phyloP scores from a whole-genome alignment of 148 eudicot species.

The Pouteria glomerata region DNA sequence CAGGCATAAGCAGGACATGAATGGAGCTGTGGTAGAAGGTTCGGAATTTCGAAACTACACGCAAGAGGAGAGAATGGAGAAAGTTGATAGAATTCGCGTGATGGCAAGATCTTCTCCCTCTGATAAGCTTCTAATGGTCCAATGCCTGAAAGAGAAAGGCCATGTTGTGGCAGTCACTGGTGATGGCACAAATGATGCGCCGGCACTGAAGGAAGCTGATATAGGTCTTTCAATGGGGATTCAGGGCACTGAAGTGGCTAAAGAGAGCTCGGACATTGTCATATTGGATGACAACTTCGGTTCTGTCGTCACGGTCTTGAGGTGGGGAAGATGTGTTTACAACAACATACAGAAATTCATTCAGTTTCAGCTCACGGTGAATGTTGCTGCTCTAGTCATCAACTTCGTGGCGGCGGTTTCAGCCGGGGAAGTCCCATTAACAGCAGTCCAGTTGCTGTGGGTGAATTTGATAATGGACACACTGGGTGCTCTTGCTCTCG shows the following conservation, averaged over 20 bases:
- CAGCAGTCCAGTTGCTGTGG: conserved; percentile 17
- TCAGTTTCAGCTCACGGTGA: conserved; percentile 17
- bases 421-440: conserved; percentile 11
- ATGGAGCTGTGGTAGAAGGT: conserved; percentile 12
- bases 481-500: conserved; percentile 21
- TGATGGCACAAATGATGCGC: conserved; percentile 19
- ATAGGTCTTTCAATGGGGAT: conserved; percentile 24
- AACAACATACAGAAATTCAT: conserved; percentile 14
- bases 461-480: conserved; percentile 19
- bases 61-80: conserved; percentile 10
- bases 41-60: conserved; percentile 14
- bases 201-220: conserved; percentile 17
- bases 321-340: conserved; percentile 19
- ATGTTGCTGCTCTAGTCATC: conserved; percentile 9
- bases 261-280: conserved; percentile 20
- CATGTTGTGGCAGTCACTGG: conserved; percentile 19
- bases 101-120: conserved; percentile 19
- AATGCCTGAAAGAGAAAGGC: conserved; percentile 13
- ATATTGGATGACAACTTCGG: conserved; percentile 19
- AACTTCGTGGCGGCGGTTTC: conserved; percentile 14
- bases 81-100: conserved; percentile 12
- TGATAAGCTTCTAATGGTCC: conserved; percentile 18
- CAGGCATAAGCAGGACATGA: background rate
- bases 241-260: conserved; percentile 20
- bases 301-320: conserved; percentile 5